These are phyloP conservation scores for Tricharina praecox DNA, from an alignment of 495 filamentous ascomycete genomes.

Conservation along the genomic window DNA sequence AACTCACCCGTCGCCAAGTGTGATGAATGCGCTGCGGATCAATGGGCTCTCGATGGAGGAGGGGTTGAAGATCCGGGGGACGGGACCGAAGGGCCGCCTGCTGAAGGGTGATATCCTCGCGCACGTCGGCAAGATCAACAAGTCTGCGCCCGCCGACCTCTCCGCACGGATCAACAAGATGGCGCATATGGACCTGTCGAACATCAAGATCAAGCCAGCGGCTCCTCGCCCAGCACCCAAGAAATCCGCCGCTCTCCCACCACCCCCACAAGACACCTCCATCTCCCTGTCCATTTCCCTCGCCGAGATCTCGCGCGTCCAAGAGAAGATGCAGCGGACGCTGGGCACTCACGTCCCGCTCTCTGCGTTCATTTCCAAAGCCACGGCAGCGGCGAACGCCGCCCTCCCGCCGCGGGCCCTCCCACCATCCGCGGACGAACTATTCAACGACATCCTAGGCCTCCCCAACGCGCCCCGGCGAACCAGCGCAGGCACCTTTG, in stretches of 20 bases:
- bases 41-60: constrained; percentile 56
- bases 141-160: constrained; percentile 50
- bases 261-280: constrained; percentile 34
- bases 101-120: constrained; percentile 93
- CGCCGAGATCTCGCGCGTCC: constrained; percentile 54
- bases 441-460: constrained; percentile 79
- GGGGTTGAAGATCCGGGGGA: constrained; percentile 62
- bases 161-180: constrained; percentile 54
- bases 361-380: constrained; percentile 70
- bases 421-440: constrained; percentile 54
- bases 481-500: constrained; percentile 27
- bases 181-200: constrained; percentile 74
- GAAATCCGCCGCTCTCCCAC: constrained; percentile 28
- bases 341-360: constrained; percentile 67
- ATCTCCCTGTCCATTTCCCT: constrained; percentile 62
- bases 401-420: constrained; percentile 51
- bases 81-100: constrained; percentile 73
- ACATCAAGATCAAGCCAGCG: constrained; percentile 44
- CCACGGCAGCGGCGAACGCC: constrained; percentile 70
- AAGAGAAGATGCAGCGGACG: constrained; percentile 56
- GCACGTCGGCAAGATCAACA: constrained; percentile 59
- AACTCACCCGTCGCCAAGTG: constrained; percentile 44
- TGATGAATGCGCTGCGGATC: constrained; percentile 59
- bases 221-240: constrained; percentile 29
- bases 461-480: constrained; percentile 33